Evolutionary conservation across 1,139 yeast genomes (phyloP).

Genomic region (Lodderomyces margitis): DNA sequence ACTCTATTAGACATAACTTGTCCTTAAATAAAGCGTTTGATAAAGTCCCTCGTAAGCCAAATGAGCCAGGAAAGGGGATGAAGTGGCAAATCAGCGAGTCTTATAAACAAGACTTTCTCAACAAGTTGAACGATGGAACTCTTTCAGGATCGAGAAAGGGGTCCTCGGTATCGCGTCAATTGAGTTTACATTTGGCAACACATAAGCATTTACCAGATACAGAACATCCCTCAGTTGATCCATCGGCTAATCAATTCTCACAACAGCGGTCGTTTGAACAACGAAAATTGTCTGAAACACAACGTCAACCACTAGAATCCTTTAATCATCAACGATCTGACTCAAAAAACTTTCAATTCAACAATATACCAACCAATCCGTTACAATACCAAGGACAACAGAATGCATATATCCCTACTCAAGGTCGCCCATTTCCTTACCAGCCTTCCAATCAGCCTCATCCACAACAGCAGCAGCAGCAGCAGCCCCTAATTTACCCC

Average conservation of each 20-base stretch:
- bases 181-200: slow-evolving; percentile 71
- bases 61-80: slow-evolving; percentile 99
- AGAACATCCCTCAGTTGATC: background rate
- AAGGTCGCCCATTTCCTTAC: slow-evolving; percentile 5
- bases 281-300: slow-evolving; percentile 5
- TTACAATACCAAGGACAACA: slow-evolving; percentile 21
- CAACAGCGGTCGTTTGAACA: slow-evolving; percentile 16
- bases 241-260: slow-evolving; percentile 17
- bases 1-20: slow-evolving; percentile 58
- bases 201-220: slow-evolving; percentile 66
- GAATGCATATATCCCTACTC: slow-evolving; percentile 21
- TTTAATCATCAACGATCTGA: slow-evolving; percentile 17
- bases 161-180: slow-evolving; percentile 72
- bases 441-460: background rate
- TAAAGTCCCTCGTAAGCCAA: slow-evolving; percentile 90
- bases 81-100: slow-evolving; percentile 94
- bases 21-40: slow-evolving; percentile 68
- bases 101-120: slow-evolving; percentile 79
- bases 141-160: slow-evolving; percentile 75
- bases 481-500: slow-evolving; percentile 10
- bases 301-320: slow-evolving; percentile 5
- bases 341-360: slow-evolving; percentile 17
- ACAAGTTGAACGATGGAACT: slow-evolving; percentile 73
- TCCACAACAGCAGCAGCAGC: slow-evolving; percentile 10
- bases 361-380: slow-evolving; percentile 24